Conservation (phyloP, 345 rosid species). For the Streptanthus diversifolius region DNA sequence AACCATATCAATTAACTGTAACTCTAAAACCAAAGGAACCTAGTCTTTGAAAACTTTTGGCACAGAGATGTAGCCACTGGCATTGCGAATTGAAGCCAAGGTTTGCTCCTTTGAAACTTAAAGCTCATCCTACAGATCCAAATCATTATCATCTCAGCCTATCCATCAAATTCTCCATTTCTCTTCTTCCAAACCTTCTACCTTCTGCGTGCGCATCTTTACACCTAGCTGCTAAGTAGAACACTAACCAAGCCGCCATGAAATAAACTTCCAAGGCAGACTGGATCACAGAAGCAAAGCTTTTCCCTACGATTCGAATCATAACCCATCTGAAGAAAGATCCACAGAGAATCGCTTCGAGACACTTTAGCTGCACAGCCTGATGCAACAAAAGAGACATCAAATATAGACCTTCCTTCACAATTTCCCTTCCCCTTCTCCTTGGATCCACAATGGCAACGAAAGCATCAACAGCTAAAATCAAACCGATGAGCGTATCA, state of each 20-base stretch:
- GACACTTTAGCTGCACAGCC: conserved; percentile 74
- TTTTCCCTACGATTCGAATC: conserved; percentile 48
- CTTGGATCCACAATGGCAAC: conserved; percentile 80
- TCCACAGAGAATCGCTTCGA: conserved; percentile 80
- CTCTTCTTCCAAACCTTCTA: conserved; percentile 79
- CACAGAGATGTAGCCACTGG: conserved; percentile 33
- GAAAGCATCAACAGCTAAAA: conserved; percentile 81
- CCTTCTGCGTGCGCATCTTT: conserved; percentile 68
- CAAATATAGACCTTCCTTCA: conserved; percentile 82
- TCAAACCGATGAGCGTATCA: conserved; percentile 61
- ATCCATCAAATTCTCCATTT: conserved; percentile 70
- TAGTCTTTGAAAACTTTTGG: conserved; percentile 30
- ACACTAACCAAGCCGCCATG: conserved; percentile 86
- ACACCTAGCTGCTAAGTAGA: conserved; percentile 68
- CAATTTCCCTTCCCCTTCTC: conserved; percentile 79
- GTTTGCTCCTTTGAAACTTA: conserved; percentile 24
- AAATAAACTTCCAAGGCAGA: conserved; percentile 78
- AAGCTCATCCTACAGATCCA: conserved; percentile 24
- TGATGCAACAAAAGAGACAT: conserved; percentile 63
- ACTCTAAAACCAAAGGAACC: conserved; percentile 36
- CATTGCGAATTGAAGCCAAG: conserved; percentile 33
- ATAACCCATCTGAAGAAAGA: conserved; percentile 60
- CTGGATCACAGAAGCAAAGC: conserved; percentile 58
- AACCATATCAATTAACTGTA: conserved; percentile 22
- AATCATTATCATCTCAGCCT: conserved; percentile 53